These are phyloP conservation scores for Leccinum pellstonianum DNA, from an alignment of 768 basidiomycete species.

Conservation along the genomic window DNA sequence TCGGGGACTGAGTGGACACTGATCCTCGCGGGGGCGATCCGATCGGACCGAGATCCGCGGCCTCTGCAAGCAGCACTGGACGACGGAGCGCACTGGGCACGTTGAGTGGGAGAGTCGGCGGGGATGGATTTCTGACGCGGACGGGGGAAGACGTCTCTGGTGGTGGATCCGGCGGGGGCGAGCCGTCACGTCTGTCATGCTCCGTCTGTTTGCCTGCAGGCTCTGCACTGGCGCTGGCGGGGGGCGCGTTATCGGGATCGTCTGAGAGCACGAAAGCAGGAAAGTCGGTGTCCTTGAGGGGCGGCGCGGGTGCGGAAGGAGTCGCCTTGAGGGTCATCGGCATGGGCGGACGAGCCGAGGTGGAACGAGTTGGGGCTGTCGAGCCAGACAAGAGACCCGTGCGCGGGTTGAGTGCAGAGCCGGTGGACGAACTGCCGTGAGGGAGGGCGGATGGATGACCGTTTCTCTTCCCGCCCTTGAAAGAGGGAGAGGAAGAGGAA, in stretches of 20 bases:
- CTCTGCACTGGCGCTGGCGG: constrained; percentile 8
- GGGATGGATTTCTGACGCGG: constrained; percentile 36
- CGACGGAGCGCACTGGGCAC: constrained; percentile 49
- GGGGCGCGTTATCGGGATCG: constrained; percentile 38
- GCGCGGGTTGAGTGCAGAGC: constrained; percentile 12
- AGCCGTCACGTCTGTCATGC: constrained; percentile 9
- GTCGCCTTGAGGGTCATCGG: constrained; percentile 69
- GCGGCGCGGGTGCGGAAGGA: constrained; percentile 77
- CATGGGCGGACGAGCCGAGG: constrained; percentile 57
- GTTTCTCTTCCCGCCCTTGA: constrained; percentile 40
- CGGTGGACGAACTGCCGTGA: constrained; percentile 13
- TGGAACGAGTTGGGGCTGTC: constrained; percentile 62
- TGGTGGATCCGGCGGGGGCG: constrained; percentile 3
- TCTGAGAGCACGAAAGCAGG: constrained; percentile 67
- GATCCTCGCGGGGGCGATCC: constrained; percentile 69
- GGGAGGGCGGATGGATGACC: constrained; percentile 24
- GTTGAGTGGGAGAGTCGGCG: constrained; percentile 54
- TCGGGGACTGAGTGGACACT: constrained; percentile 53
- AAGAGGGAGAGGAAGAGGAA: background rate
- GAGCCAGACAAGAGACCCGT: constrained; percentile 47
- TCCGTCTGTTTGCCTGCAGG: constrained; percentile 7
- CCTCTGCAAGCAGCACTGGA: constrained; percentile 34
- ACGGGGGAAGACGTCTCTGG: constrained; percentile 12
- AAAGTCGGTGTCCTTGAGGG: constrained; percentile 74
- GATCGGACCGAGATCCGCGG: constrained; percentile 75